Conservation (phyloP, 1,284 basidiomycete genomes). For the Dichomitus squalens region DNA sequence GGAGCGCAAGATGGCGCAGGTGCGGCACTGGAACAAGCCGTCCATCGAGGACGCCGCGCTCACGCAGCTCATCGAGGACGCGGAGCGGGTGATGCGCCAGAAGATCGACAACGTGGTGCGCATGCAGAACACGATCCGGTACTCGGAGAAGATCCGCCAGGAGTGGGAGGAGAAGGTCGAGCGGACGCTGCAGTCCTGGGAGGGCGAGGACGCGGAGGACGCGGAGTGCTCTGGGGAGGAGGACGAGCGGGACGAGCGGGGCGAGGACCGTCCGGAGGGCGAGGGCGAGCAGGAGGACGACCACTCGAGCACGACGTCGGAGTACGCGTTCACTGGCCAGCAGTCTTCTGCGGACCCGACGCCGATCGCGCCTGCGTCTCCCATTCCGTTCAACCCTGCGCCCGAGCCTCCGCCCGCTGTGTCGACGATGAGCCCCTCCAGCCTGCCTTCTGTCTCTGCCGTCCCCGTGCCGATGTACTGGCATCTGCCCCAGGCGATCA, state of each 20-base stretch:
- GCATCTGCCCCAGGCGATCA: constrained; percentile 21
- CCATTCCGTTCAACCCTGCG: constrained; percentile 42
- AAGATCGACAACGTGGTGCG: constrained; percentile 96
- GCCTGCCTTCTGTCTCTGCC: constrained; percentile 28
- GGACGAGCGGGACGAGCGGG: constrained; percentile 41
- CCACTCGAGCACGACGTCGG: constrained; percentile 62
- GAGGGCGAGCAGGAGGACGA: constrained; percentile 45
- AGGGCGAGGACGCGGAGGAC: constrained; percentile 51
- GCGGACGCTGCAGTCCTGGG: constrained; percentile 61
- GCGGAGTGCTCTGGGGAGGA: constrained; percentile 40
- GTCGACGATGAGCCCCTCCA: constrained; percentile 34
- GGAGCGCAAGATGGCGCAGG: constrained; percentile 80
- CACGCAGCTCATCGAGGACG: constrained; percentile 81
- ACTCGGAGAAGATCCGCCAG: constrained; percentile 95
- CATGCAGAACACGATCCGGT: constrained; percentile 97
- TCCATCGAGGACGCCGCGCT: constrained; percentile 86
- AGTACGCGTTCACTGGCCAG: constrained; percentile 60
- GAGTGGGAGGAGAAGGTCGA: constrained; percentile 96
- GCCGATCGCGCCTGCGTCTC: constrained; percentile 66
- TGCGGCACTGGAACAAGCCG: constrained; percentile 86
- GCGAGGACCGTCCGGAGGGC: constrained; percentile 32
- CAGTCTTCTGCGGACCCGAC: constrained; percentile 60
- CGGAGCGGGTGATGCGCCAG: constrained; percentile 85
- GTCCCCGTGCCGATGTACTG: constrained; percentile 38
- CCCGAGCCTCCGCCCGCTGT: constrained; percentile 18